A percentile compares a stretch with the other conserved stretches of the same genome.
These are phyloP conservation scores for Albugo candida DNA, from an alignment of 352 stramenopile species.

Conservation along the genomic window DNA sequence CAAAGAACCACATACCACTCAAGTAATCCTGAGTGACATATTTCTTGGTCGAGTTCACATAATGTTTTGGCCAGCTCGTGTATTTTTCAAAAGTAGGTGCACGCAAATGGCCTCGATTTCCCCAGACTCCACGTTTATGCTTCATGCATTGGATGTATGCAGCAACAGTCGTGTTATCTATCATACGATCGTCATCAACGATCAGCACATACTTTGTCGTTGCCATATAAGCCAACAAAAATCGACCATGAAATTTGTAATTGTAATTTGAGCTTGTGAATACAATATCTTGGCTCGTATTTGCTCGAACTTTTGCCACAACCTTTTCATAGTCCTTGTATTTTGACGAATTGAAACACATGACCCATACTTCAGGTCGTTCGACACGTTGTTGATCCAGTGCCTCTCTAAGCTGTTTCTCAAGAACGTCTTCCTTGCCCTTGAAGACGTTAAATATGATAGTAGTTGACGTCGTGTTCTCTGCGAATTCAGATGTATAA, in stretches of 20 bases:
- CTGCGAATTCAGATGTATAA: constrained; percentile 16
- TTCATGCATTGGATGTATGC: constrained; percentile 25
- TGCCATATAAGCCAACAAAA: constrained; percentile 31
- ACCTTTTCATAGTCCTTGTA: constrained; percentile 21
- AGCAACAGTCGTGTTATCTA: constrained; percentile 19
- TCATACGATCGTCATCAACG: constrained; percentile 27
- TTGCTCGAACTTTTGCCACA: constrained; percentile 13
- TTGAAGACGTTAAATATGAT: constrained; percentile 65
- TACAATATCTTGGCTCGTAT: constrained; percentile 9
- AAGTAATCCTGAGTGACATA: constrained; percentile 37
- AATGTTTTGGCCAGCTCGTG: constrained; percentile 25
- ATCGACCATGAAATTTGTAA: constrained; percentile 30
- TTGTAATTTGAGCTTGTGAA: constrained; percentile 28
- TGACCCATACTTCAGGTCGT: constrained; percentile 32
- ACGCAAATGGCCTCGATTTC: constrained; percentile 29
- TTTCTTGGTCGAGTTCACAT: constrained; percentile 12
- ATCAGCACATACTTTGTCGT: constrained; percentile 29
- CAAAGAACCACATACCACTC: constrained; percentile 41
- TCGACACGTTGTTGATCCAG: constrained; percentile 16
- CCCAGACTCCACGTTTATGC: constrained; percentile 19
- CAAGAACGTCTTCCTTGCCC: constrained; percentile 19
- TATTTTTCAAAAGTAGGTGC: constrained; percentile 20
- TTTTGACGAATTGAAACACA: constrained; percentile 32
- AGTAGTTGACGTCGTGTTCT: constrained; percentile 29
- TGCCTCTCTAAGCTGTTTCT: constrained; percentile 21